These are phyloP conservation scores for Friedmanniomyces endolithicus DNA, from an alignment of 495 filamentous ascomycete genomes.

Conservation along the genomic window DNA sequence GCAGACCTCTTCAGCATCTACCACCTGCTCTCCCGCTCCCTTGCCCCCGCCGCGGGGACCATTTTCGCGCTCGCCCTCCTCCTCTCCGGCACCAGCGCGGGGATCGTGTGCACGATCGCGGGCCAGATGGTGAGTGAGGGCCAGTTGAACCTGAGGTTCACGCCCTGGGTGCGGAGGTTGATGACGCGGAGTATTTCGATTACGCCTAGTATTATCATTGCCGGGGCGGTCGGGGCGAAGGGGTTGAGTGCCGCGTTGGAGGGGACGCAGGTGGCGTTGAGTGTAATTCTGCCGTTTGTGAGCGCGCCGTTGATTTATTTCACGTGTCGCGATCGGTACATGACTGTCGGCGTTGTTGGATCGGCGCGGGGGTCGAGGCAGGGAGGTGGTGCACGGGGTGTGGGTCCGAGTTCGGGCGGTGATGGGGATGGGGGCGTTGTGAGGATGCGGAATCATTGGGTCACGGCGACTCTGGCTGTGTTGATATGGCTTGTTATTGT, in stretches of 20 bases:
- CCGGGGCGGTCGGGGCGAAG: slow-evolving; percentile 57
- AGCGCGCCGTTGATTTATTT: slow-evolving; percentile 78
- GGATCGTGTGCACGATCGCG: slow-evolving; percentile 73
- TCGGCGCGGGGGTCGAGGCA: neutral
- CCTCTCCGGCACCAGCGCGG: slow-evolving; percentile 63
- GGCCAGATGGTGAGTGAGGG: slow-evolving; percentile 77
- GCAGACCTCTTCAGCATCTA: slow-evolving; percentile 79
- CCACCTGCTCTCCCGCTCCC: slow-evolving; percentile 52
- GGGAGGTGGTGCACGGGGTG: neutral
- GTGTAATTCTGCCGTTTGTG: slow-evolving; percentile 69
- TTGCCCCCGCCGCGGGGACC: slow-evolving; percentile 60
- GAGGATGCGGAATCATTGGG: slow-evolving; percentile 29
- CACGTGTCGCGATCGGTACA: slow-evolving; percentile 67
- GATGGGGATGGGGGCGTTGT: slow-evolving; percentile 8
- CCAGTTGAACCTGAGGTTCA: slow-evolving; percentile 56
- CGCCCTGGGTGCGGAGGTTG: slow-evolving; percentile 60
- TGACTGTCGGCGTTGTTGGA: slow-evolving; percentile 46
- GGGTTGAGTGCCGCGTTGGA: slow-evolving; percentile 64
- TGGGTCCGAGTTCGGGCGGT: neutral
- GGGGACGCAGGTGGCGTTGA: slow-evolving; percentile 67
- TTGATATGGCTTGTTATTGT: slow-evolving; percentile 32
- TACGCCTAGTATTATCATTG: slow-evolving; percentile 70
- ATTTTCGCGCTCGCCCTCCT: slow-evolving; percentile 68
- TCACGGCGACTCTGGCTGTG: slow-evolving; percentile 26
- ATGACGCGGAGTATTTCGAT: slow-evolving; percentile 64